These are phyloP conservation scores for Cytospora chrysosperma DNA, from an alignment of 2,329 filamentous ascomycete genomes.

Conservation along the genomic window DNA sequence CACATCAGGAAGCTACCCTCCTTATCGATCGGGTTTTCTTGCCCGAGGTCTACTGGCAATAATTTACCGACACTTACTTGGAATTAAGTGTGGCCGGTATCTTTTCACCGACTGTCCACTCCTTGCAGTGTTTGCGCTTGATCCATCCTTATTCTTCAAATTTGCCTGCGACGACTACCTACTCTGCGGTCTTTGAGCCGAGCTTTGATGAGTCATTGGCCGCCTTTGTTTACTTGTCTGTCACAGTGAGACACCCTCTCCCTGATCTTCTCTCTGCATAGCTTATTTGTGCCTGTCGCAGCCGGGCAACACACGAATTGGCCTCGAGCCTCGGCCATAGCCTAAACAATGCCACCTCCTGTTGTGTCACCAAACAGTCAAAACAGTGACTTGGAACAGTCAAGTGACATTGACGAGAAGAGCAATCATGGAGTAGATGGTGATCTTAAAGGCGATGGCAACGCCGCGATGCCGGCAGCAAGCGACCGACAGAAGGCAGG, in stretches of 20 bases:
- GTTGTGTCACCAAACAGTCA: background rate
- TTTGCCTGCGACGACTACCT: background rate
- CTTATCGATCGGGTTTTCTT: constrained; percentile 9
- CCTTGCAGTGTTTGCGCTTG: background rate
- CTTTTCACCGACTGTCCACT: background rate
- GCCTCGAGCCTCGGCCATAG: background rate
- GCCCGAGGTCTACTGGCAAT: background rate
- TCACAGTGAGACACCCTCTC: no score
- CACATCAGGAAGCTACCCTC: background rate
- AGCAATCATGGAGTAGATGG: background rate
- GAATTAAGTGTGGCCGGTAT: background rate
- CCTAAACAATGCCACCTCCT: constrained; percentile 1
- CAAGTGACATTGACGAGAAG: constrained; percentile 1
- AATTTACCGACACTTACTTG: background rate
- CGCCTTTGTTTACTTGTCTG: background rate
- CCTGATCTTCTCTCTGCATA: background rate
- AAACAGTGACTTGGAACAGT: background rate
- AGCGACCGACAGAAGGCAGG: constrained; percentile 4
- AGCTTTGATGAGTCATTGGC: background rate
- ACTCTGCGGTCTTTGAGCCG: background rate
- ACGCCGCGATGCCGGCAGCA: background rate
- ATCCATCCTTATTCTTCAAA: background rate
- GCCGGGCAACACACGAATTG: background rate
- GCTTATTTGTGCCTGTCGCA: background rate
- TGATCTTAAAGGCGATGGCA: background rate